Evolutionary conservation across 208 protist species (phyloP), one percentile per base, ranked within the genome.

Genomic region (Trypanosoma melophagium): DNA sequence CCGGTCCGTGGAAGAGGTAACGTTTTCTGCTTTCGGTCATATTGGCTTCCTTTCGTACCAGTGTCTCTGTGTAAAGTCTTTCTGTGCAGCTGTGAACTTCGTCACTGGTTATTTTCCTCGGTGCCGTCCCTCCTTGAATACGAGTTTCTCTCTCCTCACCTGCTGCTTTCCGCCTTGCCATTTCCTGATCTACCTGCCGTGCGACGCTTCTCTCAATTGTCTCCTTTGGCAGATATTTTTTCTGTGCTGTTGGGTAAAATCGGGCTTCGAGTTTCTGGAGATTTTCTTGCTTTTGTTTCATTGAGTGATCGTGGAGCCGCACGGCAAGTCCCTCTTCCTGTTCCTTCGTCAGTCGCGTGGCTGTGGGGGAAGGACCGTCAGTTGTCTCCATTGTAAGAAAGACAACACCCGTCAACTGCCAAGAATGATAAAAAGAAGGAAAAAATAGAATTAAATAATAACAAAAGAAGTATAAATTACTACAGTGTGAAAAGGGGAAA

Each of bases 131-230:
- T 5, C 51, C 58, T 31, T 71, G 50, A 0, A 54, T 65, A 31
- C 52, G 62, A 17, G 60, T 64, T 41, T 92, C 76, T 24, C 68
- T 64, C 57, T 87, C 79, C 58, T 77, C 65, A 44, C 65, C 71
- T 24, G 50, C 63, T 21, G 49, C 59, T 14, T 47, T 41, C 0
- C 81, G 76, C 64, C 79, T 62, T 52, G 53, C 63, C 81, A 96
- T 89, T 71, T 94, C 87, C 13, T 76, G 64, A 55, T 96, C 86
- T 0, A 93, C 86, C 67, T 94, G 88, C 31, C 90, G 81, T 44
- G 71, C 67, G 19, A 94, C 83, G 57, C 88, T 94, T 61, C 76
- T 71, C 61, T 91, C 76, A 28, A 96, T 66, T 35, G 69, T 60
- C 56, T 86, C 80, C 19, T 80, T 66, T 16, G 80, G 61, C 16